Conservation (phyloP, 257 asterid genomes). For the Paraleonurus japonicus region DNA sequence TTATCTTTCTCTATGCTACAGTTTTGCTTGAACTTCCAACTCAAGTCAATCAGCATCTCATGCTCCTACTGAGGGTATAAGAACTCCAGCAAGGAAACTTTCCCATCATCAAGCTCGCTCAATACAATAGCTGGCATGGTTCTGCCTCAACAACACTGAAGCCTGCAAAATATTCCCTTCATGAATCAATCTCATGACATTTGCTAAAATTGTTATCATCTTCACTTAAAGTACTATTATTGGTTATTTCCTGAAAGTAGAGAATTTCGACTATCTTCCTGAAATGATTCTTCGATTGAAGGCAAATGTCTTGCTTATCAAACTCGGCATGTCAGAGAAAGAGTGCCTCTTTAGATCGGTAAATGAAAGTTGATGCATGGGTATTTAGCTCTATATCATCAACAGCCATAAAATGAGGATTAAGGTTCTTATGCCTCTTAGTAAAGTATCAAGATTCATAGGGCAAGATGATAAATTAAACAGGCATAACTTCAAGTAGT, state of each 20-base stretch:
- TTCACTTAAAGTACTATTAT: no score
- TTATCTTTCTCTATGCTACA: background rate
- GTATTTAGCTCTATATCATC: constrained; percentile 38
- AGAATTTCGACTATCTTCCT: no score
- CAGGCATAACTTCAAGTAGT: constrained; percentile 28
- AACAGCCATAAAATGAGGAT: constrained; percentile 36
- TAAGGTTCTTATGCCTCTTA: constrained; percentile 25
- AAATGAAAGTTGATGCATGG: constrained; percentile 24
- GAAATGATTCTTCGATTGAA: constrained; percentile 16
- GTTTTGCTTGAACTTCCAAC: constrained; percentile 32
- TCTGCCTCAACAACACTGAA: constrained; percentile 35
- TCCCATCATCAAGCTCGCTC: constrained; percentile 29
- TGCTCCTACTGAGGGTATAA: constrained; percentile 5
- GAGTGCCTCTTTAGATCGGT: constrained; percentile 31
- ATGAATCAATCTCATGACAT: constrained; percentile 24
- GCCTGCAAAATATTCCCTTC: constrained; percentile 34
- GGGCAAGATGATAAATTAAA: constrained; percentile 34
- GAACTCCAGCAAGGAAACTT: constrained; percentile 28
- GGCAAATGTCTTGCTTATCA: constrained; percentile 36
- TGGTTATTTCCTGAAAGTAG: no score
- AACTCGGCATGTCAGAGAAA: constrained; percentile 26
- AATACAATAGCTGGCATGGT: constrained; percentile 31
- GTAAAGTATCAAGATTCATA: constrained; percentile 20
- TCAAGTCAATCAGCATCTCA: constrained; percentile 43
- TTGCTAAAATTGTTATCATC: constrained; percentile 29